Evolutionary conservation across 139 green algal genomes (phyloP).

Genomic region (Yamagishiella unicocca): DNA sequence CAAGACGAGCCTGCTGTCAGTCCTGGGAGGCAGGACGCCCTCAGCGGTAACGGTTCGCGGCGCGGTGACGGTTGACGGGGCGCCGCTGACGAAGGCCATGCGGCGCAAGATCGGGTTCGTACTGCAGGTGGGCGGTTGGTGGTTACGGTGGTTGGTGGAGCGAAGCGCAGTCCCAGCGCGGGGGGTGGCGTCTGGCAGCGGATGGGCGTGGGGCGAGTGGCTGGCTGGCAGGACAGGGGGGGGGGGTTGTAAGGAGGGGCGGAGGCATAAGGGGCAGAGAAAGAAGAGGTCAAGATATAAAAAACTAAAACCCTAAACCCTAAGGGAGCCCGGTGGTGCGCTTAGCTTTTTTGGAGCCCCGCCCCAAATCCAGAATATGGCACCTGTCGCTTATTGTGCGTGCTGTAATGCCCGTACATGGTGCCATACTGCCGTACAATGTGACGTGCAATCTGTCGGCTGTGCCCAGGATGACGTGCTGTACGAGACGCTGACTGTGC

Average conservation of each 20-base stretch:
- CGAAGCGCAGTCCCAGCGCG: too few species aligned
- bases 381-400: too few species aligned
- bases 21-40: constrained; percentile 73
- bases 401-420: too few species aligned
- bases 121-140: constrained; percentile 34
- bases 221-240: not conserved
- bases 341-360: too few species aligned
- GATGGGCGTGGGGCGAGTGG: not conserved
- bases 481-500: constrained; percentile 79
- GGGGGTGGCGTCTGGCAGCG: not conserved
- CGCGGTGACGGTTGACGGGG: constrained; percentile 79
- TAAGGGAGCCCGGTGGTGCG: too few species aligned
- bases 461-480: constrained; percentile 91
- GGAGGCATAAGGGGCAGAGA: too few species aligned
- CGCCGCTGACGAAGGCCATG: constrained; percentile 73
- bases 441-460: not conserved
- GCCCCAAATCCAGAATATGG: too few species aligned
- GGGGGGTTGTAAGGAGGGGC: too few species aligned
- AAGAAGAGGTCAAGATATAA: too few species aligned
- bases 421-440: not conserved
- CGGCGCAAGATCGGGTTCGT: constrained; percentile 80
- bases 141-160: too few species aligned
- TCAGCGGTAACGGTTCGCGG: constrained; percentile 50
- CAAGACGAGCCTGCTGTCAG: constrained; percentile 85
- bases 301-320: too few species aligned